Evolutionary conservation across 2,329 filamentous ascomycete species (phyloP).

Genomic region (Arthrobotrys conoides): DNA sequence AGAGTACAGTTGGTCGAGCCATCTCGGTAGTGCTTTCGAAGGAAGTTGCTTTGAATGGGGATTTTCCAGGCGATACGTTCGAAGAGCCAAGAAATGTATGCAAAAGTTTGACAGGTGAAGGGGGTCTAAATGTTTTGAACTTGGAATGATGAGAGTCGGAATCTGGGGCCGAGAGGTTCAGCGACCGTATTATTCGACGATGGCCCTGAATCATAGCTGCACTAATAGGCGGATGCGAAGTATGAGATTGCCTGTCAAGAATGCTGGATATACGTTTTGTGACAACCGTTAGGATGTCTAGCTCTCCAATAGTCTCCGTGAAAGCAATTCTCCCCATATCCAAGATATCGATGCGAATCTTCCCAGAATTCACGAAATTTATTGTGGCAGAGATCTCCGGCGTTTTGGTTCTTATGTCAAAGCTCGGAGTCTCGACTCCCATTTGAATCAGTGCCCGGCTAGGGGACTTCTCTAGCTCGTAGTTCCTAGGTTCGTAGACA

Average conservation of each 20-base stretch:
- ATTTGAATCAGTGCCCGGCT: slow-evolving; percentile 46
- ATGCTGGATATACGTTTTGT: slow-evolving; percentile 57
- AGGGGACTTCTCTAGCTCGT: slow-evolving; percentile 48
- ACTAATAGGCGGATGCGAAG: slow-evolving; percentile 49
- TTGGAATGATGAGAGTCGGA: slow-evolving; percentile 47
- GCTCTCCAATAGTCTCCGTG: slow-evolving; percentile 49
- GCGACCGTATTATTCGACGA: slow-evolving; percentile 53
- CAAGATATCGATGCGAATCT: slow-evolving; percentile 56
- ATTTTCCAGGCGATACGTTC: slow-evolving; percentile 39
- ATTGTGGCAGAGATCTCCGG: slow-evolving; percentile 54
- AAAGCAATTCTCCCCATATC: slow-evolving; percentile 59
- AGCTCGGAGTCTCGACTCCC: slow-evolving; percentile 47
- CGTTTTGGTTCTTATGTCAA: slow-evolving; percentile 48
- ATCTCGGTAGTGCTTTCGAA: slow-evolving; percentile 59
- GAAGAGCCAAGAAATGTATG: slow-evolving; percentile 56
- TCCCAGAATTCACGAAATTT: slow-evolving; percentile 52
- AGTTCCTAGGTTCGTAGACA: slow-evolving; percentile 51
- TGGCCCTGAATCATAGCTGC: slow-evolving; percentile 57
- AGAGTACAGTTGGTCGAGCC: slow-evolving; percentile 51
- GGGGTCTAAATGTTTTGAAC: slow-evolving; percentile 56
- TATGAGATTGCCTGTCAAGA: slow-evolving; percentile 53
- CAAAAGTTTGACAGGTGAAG: slow-evolving; percentile 57
- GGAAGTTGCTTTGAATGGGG: slow-evolving; percentile 55
- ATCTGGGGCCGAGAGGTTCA: slow-evolving; percentile 45
- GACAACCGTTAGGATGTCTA: slow-evolving; percentile 50